phyloP scores from a whole-genome alignment of 1,139 yeast species.

The Scheffersomyces illinoinensis region DNA sequence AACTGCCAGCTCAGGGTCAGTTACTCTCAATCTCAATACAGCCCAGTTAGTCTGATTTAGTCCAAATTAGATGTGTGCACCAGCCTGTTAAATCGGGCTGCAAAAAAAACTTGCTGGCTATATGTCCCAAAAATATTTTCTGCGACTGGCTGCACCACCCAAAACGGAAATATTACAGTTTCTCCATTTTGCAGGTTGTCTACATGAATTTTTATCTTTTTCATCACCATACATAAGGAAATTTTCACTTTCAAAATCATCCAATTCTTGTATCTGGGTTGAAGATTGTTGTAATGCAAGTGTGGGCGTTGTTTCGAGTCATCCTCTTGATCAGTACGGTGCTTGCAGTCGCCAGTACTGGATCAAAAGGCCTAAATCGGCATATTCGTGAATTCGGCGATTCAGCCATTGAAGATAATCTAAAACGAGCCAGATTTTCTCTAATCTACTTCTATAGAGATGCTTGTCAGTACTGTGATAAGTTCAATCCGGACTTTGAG shows the following conservation, averaged over 20 bases:
- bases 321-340: not conserved
- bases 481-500: constrained; percentile 38
- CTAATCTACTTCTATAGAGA: constrained; percentile 44
- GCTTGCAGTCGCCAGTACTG: not conserved
- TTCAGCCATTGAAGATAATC: constrained; percentile 13
- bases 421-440: constrained; percentile 29
- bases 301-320: constrained; percentile 10
- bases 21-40: not conserved
- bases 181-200: not conserved
- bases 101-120: not conserved
- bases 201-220: constrained; percentile 1
- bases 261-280: not conserved
- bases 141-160: not conserved
- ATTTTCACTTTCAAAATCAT: not conserved
- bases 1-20: not conserved
- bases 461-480: constrained; percentile 37
- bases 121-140: not conserved
- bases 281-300: constrained; percentile 6
- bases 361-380: not conserved
- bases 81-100: not conserved
- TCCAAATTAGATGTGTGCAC: not conserved
- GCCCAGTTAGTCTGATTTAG: not conserved
- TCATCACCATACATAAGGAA: constrained; percentile 1
- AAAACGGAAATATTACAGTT: not conserved
- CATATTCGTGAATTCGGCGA: constrained; percentile 21